A percentile compares a stretch with the other conserved stretches of the same genome.
Evolutionary conservation across 495 filamentous ascomycete genomes (phyloP).

Genomic region (Hapsidospora chrysogenum): DNA sequence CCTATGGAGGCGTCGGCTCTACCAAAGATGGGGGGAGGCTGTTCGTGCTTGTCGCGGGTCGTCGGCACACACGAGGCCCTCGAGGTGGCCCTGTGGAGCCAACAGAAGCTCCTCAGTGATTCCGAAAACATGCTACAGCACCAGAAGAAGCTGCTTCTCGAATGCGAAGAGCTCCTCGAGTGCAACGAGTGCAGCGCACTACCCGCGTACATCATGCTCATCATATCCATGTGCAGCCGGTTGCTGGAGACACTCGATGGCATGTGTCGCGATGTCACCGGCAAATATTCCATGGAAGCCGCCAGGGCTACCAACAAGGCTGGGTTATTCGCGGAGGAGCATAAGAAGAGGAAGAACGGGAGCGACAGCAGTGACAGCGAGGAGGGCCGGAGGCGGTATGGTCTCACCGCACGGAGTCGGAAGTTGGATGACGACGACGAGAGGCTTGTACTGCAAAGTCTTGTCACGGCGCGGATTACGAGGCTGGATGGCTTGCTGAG

Average conservation of each 20-base stretch:
- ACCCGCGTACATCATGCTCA: slow-evolving; percentile 6
- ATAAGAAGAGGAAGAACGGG: background rate
- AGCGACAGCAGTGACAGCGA: no score
- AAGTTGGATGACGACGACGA: slow-evolving; percentile 6
- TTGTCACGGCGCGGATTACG: slow-evolving; percentile 5
- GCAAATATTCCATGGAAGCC: no score
- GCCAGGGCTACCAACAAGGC: no score
- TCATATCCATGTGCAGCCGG: slow-evolving; percentile 6
- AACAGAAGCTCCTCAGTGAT: slow-evolving; percentile 4
- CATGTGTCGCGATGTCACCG: no score
- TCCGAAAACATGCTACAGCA: slow-evolving; percentile 1
- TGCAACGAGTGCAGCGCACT: background rate
- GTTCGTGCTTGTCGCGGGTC: slow-evolving; percentile 5
- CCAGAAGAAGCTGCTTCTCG: background rate
- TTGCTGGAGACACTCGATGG: slow-evolving; percentile 2
- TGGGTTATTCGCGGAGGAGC: no score
- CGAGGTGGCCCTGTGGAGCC: slow-evolving; percentile 4
- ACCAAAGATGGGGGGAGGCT: no score
- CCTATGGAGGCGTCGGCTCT: no score
- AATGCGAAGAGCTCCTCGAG: background rate
- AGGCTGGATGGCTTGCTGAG: slow-evolving; percentile 3
- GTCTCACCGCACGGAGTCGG: slow-evolving; percentile 2
- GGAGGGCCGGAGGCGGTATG: background rate
- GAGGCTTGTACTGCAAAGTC: slow-evolving; percentile 6
- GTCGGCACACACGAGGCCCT: slow-evolving; percentile 6